Percentiles rank a stretch among this genome's conserved stretches.
Conservation (phyloP, 192 early-diverging fungal species). For the Rhizophlyctis rosea region DNA sequence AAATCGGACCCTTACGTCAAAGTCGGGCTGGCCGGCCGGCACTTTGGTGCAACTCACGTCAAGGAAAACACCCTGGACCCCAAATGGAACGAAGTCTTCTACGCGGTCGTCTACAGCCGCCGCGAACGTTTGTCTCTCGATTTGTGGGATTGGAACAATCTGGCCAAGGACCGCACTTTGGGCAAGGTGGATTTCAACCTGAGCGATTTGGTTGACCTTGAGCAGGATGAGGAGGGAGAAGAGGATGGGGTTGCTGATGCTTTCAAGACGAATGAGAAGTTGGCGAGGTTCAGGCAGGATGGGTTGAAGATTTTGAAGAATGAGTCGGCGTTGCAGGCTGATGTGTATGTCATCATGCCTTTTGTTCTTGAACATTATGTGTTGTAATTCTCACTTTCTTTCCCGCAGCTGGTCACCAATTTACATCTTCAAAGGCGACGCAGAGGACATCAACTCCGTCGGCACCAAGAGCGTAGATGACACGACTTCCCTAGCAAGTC, state of each 20-base stretch:
- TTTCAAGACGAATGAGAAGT: conserved; percentile 7
- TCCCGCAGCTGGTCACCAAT: conserved; percentile 36
- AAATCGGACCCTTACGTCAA: conserved; percentile 93
- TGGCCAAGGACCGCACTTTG: conserved; percentile 80
- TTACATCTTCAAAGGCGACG: conserved; percentile 29
- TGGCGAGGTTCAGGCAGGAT: conserved; percentile 34
- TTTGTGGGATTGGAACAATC: conserved; percentile 84
- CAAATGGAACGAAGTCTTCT: conserved; percentile 87
- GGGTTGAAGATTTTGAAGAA: conserved; percentile 32
- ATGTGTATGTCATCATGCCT: conserved; percentile 41
- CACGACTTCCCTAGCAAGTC: conserved; percentile 9
- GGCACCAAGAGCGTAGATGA: too few species aligned
- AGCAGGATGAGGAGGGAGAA: not conserved
- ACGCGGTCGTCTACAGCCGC: conserved; percentile 75
- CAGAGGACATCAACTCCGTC: conserved; percentile 13
- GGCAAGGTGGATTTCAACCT: conserved; percentile 56
- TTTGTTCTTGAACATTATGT: not conserved
- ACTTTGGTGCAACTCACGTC: conserved; percentile 73
- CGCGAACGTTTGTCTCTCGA: conserved; percentile 73
- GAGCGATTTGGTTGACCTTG: conserved; percentile 21
- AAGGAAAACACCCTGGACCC: conserved; percentile 84
- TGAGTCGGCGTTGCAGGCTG: conserved; percentile 19
- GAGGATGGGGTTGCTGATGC: conserved; percentile 2
- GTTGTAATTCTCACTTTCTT: not conserved
- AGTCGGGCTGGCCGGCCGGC: conserved; percentile 57